Evolutionary conservation across 2,329 filamentous ascomycete species (phyloP).

Genomic region (Helminthosporium solani): DNA sequence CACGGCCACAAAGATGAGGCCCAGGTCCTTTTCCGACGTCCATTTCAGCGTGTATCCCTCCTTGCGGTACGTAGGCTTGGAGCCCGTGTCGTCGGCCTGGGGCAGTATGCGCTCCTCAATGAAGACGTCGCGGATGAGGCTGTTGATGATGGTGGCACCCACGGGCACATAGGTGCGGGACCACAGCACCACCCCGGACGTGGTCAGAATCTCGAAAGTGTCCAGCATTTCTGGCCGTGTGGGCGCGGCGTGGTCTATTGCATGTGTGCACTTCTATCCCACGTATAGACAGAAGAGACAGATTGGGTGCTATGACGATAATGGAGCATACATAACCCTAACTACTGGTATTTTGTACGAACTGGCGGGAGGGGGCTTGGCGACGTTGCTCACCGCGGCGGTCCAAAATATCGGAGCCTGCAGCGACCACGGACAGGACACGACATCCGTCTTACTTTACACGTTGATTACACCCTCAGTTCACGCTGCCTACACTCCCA

Average conservation of each 20-base stretch:
- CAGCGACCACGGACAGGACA: slow-evolving; percentile 1
- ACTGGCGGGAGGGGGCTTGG: slow-evolving; percentile 25
- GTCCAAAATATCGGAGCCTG: slow-evolving; percentile 8
- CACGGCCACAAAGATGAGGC: slow-evolving; percentile 94
- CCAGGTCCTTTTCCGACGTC: slow-evolving; percentile 88
- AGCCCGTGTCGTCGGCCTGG: slow-evolving; percentile 60
- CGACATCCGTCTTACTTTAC: background rate
- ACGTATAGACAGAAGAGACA: no score
- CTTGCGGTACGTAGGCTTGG: slow-evolving; percentile 76
- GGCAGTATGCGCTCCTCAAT: slow-evolving; percentile 84
- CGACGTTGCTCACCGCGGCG: slow-evolving; percentile 12
- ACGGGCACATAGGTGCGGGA: slow-evolving; percentile 81
- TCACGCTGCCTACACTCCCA: no score
- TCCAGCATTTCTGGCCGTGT: slow-evolving; percentile 69
- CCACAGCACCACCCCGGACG: slow-evolving; percentile 95
- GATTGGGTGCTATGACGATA: no score
- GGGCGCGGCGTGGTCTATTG: slow-evolving; percentile 1
- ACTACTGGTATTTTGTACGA: no score
- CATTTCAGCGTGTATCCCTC: slow-evolving; percentile 96
- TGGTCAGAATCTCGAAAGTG: slow-evolving; percentile 93
- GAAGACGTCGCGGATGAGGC: slow-evolving; percentile 93
- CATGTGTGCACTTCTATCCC: no score
- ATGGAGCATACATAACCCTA: no score
- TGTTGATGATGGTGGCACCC: slow-evolving; percentile 83
- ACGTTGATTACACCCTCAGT: no score